A percentile compares a stretch with the other conserved stretches of the same genome.
These are phyloP conservation scores for Ploettnerulaceae sp. DNA, from an alignment of 2,329 filamentous ascomycete species.

Conservation along the genomic window DNA sequence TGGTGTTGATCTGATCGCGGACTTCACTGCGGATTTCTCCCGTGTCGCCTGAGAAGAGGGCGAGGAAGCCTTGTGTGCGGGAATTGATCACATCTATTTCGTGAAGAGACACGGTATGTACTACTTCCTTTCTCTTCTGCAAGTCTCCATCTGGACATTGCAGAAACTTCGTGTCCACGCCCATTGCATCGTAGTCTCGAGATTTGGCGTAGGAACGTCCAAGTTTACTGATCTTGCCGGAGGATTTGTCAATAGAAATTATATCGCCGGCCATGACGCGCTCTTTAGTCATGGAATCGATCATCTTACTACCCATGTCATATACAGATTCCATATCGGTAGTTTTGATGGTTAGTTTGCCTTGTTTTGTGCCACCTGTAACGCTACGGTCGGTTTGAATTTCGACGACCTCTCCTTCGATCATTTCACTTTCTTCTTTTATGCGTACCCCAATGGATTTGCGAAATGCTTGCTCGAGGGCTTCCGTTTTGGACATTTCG, in stretches of 20 bases:
- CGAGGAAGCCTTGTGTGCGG: slow-evolving; percentile 94
- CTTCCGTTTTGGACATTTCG: slow-evolving; percentile 99
- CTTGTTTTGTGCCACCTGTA: slow-evolving; percentile 94
- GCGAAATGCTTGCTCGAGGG: slow-evolving; percentile 95
- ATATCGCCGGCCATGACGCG: slow-evolving; percentile 98
- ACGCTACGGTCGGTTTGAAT: slow-evolving; percentile 98
- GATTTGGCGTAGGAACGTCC: slow-evolving; percentile 92
- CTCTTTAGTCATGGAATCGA: slow-evolving; percentile 98
- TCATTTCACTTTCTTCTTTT: slow-evolving; percentile 98
- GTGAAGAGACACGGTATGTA: slow-evolving; percentile 94
- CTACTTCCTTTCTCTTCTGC: slow-evolving; percentile 93
- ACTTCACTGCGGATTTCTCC: slow-evolving; percentile 97
- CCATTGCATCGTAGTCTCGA: slow-evolving; percentile 98
- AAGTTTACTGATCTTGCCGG: slow-evolving; percentile 95
- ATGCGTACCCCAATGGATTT: slow-evolving; percentile 98
- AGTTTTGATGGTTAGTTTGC: slow-evolving; percentile 98
- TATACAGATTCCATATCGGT: slow-evolving; percentile 99
- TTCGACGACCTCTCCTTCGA: slow-evolving; percentile 97
- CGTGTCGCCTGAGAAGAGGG: slow-evolving; percentile 95
- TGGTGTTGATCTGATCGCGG: slow-evolving; percentile 97
- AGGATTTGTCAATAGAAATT: slow-evolving; percentile 97
- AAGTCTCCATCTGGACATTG: slow-evolving; percentile 97
- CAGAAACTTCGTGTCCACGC: slow-evolving; percentile 94
- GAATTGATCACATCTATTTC: slow-evolving; percentile 99
- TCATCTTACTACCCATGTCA: slow-evolving; percentile 99